Evolutionary conservation across 495 filamentous ascomycete genomes (phyloP).

Genomic region (Daldinia grandis): DNA sequence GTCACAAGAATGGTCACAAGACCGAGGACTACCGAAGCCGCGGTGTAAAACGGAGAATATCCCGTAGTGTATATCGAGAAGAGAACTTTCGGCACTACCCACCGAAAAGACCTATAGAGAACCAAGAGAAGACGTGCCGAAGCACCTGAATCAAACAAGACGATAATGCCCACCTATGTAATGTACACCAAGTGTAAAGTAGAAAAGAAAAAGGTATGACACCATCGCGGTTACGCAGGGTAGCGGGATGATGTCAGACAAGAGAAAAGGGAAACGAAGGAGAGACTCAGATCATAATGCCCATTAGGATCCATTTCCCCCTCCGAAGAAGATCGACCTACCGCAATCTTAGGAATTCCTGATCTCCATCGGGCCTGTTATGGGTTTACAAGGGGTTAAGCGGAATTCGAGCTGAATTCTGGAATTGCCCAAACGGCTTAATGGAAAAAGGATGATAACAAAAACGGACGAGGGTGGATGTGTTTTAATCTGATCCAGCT

Average conservation of each 20-base stretch:
- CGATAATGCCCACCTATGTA: neutral
- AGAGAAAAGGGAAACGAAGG: constrained; percentile 19
- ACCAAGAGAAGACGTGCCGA: neutral
- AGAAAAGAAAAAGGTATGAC: constrained; percentile 18
- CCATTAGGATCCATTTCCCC: neutral
- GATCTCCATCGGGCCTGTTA: constrained; percentile 34
- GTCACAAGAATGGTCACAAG: constrained; percentile 2
- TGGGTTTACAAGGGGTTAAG: constrained; percentile 31
- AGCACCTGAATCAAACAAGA: neutral
- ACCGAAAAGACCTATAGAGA: neutral
- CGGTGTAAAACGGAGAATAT: constrained; percentile 15
- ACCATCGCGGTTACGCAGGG: constrained; percentile 42
- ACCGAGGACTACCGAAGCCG: constrained; percentile 14
- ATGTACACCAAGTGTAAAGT: neutral
- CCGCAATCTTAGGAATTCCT: constrained; percentile 39
- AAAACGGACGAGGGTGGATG: neutral
- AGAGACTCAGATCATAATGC: constrained; percentile 20
- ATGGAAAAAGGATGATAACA: neutral
- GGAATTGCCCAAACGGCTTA: constrained; percentile 1
- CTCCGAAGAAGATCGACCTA: constrained; percentile 37
- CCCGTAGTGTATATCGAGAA: neutral
- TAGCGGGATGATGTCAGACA: constrained; percentile 43
- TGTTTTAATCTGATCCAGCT: constrained; percentile 8
- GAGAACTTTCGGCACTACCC: neutral
- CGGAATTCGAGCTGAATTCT: neutral